phyloP scores from a whole-genome alignment of 176 grass and related monocot species.

The Echinochloa phyllopogon region DNA sequence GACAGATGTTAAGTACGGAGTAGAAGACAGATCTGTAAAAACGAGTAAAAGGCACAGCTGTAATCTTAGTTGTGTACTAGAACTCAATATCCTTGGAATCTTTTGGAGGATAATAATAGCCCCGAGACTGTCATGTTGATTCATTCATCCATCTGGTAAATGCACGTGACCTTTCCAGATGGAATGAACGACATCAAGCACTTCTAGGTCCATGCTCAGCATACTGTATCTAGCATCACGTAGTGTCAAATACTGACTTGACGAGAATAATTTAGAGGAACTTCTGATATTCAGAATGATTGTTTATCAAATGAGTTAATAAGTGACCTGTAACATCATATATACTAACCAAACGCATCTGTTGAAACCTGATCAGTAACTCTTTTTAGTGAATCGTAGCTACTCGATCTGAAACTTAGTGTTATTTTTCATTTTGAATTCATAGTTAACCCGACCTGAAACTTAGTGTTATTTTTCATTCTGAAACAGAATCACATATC shows the following conservation, averaged over 20 bases:
- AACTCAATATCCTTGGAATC: neutral
- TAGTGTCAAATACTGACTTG: neutral
- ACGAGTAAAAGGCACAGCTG: neutral
- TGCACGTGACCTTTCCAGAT: constrained; percentile 1
- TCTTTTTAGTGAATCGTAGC: neutral
- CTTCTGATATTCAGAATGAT: neutral
- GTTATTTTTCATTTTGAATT: neutral
- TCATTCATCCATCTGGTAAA: neutral
- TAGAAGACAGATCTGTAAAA: neutral
- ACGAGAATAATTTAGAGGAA: neutral
- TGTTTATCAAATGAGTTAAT: neutral
- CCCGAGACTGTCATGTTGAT: neutral
- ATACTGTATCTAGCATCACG: neutral
- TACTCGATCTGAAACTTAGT: neutral
- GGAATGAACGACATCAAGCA: constrained; percentile 11
- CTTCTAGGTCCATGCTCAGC: neutral
- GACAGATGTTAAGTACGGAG: neutral
- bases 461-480: neutral
- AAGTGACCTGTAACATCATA: neutral
- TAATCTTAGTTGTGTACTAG: neutral
- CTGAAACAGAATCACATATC: neutral
- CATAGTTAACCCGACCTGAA: neutral
- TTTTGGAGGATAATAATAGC: neutral
- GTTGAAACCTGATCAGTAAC: neutral
- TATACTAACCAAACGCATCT: neutral